Evolutionary conservation across 2,329 filamentous ascomycete genomes (phyloP), one percentile per base, ranked within the genome.

Genomic region (Phyllosticta citriasiana): DNA sequence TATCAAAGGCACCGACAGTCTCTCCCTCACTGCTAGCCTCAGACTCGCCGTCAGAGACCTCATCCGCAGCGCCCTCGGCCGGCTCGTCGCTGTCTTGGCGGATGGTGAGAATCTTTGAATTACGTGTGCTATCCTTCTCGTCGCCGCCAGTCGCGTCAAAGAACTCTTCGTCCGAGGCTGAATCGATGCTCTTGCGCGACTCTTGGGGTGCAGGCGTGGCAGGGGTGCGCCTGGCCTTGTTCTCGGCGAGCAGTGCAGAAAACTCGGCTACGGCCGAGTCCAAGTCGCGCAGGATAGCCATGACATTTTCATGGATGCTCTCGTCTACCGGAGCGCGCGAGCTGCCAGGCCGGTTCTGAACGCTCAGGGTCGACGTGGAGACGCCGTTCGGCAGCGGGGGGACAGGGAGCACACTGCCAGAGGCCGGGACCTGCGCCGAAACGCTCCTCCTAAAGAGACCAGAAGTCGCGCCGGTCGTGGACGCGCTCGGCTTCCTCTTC

Each of bases 261-360:
- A 97, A 97, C 67, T 96, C 91, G 3, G 82, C 75, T 0, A 97
- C 87, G 2, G 95, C 91, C 7, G 83, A 80, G 71, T 99, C 92
- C 2, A 99, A 79, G 69, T 97, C 91, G 14, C 82, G 84, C 2
- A 97, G 79, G n/a, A 99, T 75, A 12, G 88, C 86, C 72, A 91
- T 84, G 68, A 93, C 91, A 69, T 96, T 85, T 50, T 92, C 90
- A 67, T 96, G 87, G 4, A 94, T 81, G 60, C 82, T 82, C 67
- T 89, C 85, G 4, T 65, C 60, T 4, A 16, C 61, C 25, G 22
- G 25, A 7, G 26, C 30, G 10, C 53, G 26, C 33, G 9, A 47
- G 7, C 33, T 35, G 9, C 27, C 24, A 47, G 67, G 67, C 6
- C 63, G 61, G 61, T 76, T 77, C 1, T 73, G 71, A 12, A 77